Conservation (phyloP, 164 flowering plant genomes). For the Kalanchoe fedtschenkoi region DNA sequence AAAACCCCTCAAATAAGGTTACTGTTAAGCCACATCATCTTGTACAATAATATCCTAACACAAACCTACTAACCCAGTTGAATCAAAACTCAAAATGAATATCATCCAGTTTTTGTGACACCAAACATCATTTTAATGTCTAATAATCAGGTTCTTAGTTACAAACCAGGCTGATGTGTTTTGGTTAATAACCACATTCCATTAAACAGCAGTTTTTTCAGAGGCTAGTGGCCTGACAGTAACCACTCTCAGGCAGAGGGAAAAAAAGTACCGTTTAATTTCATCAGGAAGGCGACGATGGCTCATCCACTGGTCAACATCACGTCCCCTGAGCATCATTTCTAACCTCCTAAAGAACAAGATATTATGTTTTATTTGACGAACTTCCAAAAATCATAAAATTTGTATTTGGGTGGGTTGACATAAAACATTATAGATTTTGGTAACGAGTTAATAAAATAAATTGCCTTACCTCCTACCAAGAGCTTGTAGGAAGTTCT, state of each 20-base stretch:
- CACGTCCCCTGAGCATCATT: conserved; percentile 51
- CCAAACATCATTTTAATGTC: too few species aligned
- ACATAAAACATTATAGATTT: not conserved
- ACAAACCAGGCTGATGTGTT: too few species aligned
- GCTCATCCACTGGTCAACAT: conserved; percentile 70
- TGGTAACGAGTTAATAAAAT: not conserved
- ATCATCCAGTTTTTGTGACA: too few species aligned
- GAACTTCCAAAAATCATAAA: not conserved
- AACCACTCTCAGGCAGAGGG: not conserved
- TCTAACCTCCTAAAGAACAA: conserved; percentile 36
- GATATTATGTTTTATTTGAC: not conserved
- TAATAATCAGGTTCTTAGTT: too few species aligned
- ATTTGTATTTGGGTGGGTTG: not conserved
- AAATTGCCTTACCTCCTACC: conserved; percentile 56
- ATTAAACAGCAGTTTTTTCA: not conserved
- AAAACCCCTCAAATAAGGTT: too few species aligned
- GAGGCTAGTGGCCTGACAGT: not conserved
- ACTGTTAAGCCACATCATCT: too few species aligned
- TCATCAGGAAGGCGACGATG: conserved; percentile 51
- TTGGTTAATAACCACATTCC: too few species aligned
- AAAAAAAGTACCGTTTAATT: conserved; percentile 29
- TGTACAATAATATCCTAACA: too few species aligned
- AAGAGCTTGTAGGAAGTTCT: conserved; percentile 81
- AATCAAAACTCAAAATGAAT: not conserved
- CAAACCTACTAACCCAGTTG: too few species aligned